Evolutionary conservation across 2,329 filamentous ascomycete species (phyloP).

Genomic region (Escovopsis sp.): DNA sequence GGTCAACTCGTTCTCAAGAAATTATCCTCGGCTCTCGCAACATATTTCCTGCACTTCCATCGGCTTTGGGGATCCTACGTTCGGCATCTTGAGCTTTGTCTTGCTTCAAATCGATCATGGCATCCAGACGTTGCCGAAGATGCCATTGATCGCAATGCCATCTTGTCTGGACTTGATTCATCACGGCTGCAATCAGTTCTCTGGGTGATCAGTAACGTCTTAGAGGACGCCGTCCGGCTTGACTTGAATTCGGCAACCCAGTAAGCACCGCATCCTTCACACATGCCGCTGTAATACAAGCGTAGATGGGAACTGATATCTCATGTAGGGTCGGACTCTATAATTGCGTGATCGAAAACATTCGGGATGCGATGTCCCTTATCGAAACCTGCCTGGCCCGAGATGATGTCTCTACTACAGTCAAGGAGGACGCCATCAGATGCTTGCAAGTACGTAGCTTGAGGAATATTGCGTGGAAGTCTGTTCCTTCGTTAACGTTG

Average conservation of each 20-base stretch:
- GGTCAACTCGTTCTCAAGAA: slow-evolving; percentile 54
- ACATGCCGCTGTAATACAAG: no score
- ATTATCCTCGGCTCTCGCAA: slow-evolving; percentile 60
- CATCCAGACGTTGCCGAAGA: slow-evolving; percentile 10
- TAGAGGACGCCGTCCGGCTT: slow-evolving; percentile 34
- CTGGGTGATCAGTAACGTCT: slow-evolving; percentile 38
- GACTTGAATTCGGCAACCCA: slow-evolving; percentile 45
- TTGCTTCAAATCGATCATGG: slow-evolving; percentile 21
- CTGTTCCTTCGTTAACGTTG: slow-evolving; percentile 7
- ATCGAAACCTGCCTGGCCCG: slow-evolving; percentile 23
- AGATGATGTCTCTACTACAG: slow-evolving; percentile 14
- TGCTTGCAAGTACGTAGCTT: slow-evolving; percentile 41
- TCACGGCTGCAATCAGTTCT: slow-evolving; percentile 39
- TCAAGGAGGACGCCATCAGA: slow-evolving; percentile 39
- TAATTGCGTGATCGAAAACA: slow-evolving; percentile 24
- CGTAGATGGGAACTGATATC: slow-evolving; percentile 2
- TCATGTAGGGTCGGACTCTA: slow-evolving; percentile 21
- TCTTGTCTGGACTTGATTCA: slow-evolving; percentile 32
- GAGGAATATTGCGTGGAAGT: no score
- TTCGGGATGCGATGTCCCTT: slow-evolving; percentile 23
- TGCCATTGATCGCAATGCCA: slow-evolving; percentile 25
- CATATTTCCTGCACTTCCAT: slow-evolving; percentile 59
- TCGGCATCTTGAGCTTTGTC: slow-evolving; percentile 41
- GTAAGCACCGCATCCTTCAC: slow-evolving; percentile 24
- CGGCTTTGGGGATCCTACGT: slow-evolving; percentile 51